phyloP scores from a whole-genome alignment of 305 asterid genomes.

The Rubia tinctorum region DNA sequence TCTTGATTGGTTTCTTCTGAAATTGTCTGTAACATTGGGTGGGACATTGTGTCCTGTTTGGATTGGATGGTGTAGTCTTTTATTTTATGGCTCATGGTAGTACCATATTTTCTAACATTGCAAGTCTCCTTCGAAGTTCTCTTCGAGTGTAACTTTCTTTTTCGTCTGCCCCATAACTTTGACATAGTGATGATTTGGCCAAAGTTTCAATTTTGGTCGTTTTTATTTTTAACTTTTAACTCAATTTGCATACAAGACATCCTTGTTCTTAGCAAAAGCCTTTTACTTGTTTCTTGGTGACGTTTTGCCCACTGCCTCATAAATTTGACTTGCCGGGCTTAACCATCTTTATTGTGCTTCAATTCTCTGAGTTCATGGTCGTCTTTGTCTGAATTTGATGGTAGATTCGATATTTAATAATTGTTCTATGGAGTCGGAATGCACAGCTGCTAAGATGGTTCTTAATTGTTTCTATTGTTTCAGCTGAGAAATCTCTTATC shows the following conservation, averaged over 20 bases:
- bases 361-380: not conserved
- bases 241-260: not conserved
- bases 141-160: not conserved
- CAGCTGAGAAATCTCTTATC: slow-evolving; percentile 87
- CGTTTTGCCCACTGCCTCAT: not conserved
- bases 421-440: not conserved
- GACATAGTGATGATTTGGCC: not conserved
- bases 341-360: not conserved
- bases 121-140: not conserved
- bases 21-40: not conserved
- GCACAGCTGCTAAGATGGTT: slow-evolving; percentile 4
- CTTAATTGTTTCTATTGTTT: slow-evolving; percentile 15
- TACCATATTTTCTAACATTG: not conserved
- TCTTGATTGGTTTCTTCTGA: not conserved
- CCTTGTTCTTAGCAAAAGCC: not conserved
- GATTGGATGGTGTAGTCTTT: not conserved
- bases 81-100: not conserved
- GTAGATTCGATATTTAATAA: not conserved
- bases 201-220: not conserved
- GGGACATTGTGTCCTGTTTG: not conserved
- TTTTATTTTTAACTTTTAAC: not conserved
- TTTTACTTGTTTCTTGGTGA: not conserved
- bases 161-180: not conserved
- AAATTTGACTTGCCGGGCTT: not conserved
- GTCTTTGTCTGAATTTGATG: not conserved